Conservation (phyloP, 2,329 filamentous ascomycete genomes). For the Monosporascus sp. region DNA sequence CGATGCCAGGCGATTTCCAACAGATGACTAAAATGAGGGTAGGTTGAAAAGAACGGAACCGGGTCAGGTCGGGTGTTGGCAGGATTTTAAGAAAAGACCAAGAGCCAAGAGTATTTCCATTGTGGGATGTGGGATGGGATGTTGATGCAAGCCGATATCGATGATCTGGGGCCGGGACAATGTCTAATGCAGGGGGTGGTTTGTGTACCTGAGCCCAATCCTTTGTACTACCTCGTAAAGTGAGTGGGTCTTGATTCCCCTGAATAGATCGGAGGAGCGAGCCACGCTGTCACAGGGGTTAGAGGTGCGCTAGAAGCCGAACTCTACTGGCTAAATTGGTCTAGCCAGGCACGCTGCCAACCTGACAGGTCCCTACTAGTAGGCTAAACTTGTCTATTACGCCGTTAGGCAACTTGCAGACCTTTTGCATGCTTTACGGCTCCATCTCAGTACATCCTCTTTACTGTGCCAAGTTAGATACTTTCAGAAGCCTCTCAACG, state of each 20-base stretch:
- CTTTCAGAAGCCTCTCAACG: too few relatives aligned
- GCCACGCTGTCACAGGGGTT: not conserved
- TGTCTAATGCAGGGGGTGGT: not conserved
- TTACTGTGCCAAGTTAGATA: too few relatives aligned
- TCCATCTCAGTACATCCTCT: too few relatives aligned
- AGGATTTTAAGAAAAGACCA: too few relatives aligned
- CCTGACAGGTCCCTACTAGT: too few relatives aligned
- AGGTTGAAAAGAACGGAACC: not conserved
- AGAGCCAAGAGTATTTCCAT: too few relatives aligned
- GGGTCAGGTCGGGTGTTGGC: too few relatives aligned
- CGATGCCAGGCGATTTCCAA: constrained; percentile 13
- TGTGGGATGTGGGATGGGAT: not conserved
- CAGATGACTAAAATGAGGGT: constrained; percentile 4
- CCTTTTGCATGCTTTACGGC: too few relatives aligned
- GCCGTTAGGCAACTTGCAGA: too few relatives aligned
- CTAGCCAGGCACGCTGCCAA: not conserved
- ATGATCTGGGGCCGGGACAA: not conserved
- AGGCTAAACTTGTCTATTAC: too few relatives aligned
- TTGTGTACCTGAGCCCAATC: not conserved
- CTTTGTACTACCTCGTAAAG: too few relatives aligned
- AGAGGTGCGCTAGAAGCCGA: not conserved
- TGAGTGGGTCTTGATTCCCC: not conserved
- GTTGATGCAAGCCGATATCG: not conserved
- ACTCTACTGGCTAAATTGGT: not conserved
- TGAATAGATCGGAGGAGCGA: not conserved